phyloP scores from a whole-genome alignment of 176 grass and related monocot species.

The Otatea glauca region DNA sequence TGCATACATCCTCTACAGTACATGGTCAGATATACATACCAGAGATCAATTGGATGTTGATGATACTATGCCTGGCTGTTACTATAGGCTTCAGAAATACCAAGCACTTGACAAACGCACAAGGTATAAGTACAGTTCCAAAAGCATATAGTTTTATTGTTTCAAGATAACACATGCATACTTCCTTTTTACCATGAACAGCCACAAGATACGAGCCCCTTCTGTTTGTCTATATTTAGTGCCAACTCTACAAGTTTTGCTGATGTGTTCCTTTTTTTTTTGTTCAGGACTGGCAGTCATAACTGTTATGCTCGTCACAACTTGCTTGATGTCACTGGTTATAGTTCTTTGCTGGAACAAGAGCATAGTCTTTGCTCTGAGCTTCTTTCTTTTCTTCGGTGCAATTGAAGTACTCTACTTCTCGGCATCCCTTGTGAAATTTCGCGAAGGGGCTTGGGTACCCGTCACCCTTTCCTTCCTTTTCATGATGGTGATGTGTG shows the following conservation, averaged over 20 bases:
- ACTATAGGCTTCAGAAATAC: slow-evolving; percentile 89
- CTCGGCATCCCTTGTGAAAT: slow-evolving; percentile 80
- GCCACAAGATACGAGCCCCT: neutral
- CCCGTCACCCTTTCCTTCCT: slow-evolving; percentile 75
- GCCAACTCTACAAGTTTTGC: neutral
- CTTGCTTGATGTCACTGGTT: slow-evolving; percentile 88
- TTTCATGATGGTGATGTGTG: slow-evolving; percentile 84
- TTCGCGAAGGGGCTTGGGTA: slow-evolving; percentile 91
- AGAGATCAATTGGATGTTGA: slow-evolving; percentile 96
- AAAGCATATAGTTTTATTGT: neutral
- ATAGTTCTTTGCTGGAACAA: slow-evolving; percentile 93
- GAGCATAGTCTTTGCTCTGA: slow-evolving; percentile 57
- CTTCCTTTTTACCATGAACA: neutral
- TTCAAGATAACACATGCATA: neutral
- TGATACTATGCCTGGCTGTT: slow-evolving; percentile 84
- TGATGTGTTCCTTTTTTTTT: slow-evolving; percentile 16
- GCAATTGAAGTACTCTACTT: slow-evolving; percentile 82
- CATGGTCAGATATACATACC: slow-evolving; percentile 97
- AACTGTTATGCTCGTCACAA: slow-evolving; percentile 93
- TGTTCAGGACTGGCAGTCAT: slow-evolving; percentile 81
- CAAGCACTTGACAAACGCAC: slow-evolving; percentile 76
- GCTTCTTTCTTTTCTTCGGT: slow-evolving; percentile 80
- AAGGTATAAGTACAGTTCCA: slow-evolving; percentile 50
- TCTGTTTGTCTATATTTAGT: neutral
- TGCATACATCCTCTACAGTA: slow-evolving; percentile 82